phyloP scores from a whole-genome alignment of 139 green algal genomes.

The Volvox reticuliferus region DNA sequence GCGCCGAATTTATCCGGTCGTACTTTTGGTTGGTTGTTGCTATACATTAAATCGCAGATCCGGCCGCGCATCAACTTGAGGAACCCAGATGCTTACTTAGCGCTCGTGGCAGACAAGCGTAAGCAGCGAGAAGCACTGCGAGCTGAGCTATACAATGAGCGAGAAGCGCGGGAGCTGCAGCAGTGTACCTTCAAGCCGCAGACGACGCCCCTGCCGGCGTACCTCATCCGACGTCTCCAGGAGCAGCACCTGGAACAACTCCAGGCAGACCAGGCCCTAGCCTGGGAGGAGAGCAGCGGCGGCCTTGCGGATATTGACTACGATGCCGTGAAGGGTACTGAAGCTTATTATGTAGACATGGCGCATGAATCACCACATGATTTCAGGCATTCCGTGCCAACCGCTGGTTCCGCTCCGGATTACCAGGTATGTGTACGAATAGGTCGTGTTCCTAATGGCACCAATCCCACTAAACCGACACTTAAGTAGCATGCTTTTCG shows the following conservation, averaged over 20 bases:
- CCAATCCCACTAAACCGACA: too few relatives aligned
- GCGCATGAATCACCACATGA: not conserved
- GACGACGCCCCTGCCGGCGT: slow-evolving; percentile 48
- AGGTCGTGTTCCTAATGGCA: too few relatives aligned
- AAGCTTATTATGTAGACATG: not conserved
- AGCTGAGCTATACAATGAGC: slow-evolving; percentile 7
- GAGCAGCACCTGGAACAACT: slow-evolving; percentile 37
- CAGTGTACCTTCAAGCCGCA: slow-evolving; percentile 57
- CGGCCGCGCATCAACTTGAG: slow-evolving; percentile 33
- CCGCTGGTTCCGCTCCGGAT: not conserved
- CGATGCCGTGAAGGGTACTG: not conserved
- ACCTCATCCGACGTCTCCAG: slow-evolving; percentile 42
- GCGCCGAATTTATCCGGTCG: too few relatives aligned
- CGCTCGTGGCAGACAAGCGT: slow-evolving; percentile 30
- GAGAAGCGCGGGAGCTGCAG: slow-evolving; percentile 45
- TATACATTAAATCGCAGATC: slow-evolving; percentile 22
- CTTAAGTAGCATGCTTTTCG: too few relatives aligned
- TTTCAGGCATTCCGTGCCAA: not conserved
- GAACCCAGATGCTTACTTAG: slow-evolving; percentile 46
- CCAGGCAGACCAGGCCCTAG: not conserved
- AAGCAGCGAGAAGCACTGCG: slow-evolving; percentile 19
- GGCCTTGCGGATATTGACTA: slow-evolving; percentile 4
- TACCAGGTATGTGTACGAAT: not conserved
- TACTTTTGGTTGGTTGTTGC: too few relatives aligned
- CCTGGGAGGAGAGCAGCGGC: not conserved